Evolutionary conservation across 78 protist genomes (phyloP), one percentile per base, ranked within the genome.

Genomic region (Polysphondylium violaceum): DNA sequence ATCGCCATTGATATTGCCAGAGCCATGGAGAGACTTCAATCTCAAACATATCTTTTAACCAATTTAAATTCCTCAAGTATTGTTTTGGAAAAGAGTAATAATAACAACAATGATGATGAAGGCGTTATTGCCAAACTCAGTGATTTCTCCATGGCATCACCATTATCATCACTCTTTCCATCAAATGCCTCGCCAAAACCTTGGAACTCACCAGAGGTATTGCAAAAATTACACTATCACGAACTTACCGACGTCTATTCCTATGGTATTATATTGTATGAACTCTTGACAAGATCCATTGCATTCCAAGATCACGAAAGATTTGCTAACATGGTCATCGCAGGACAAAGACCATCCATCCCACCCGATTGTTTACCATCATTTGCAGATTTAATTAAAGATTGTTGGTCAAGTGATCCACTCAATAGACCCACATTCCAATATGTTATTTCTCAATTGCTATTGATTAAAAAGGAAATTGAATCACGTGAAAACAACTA

Each of bases 281-380:
- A 81, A 31, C 17, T 81, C 2, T 38, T 81, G 12, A 81, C 89
- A 2, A 19, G 89, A 7, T 81, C 89, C 1, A 59, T 81, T 40
- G 89, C 74, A 12, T 81, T 81, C 69, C 89, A 81, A 81, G 89
- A 81, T 33, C 89, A 81, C 35, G 89, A 81, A 23, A n/a, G 89
- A 19, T 81, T 81, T 47, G 29, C 71, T n/a, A 40, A 35, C 8
- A 55, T 81, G 43, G 74, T 81, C 2, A 68, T 81, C 2, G 31
- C 38, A 55, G 89, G 89, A 8, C 89, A 81, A 67, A 36, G 89
- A 33, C 89, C 89, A 23, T 55, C 89, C 0, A 68, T 81, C 17
- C 89, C 89, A 81, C 56, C 71, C 0, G 89, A 81, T 38, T 81
- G 89, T 68, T 55, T 81, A 55, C 89, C 76, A 55, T 81, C 89